Base-by-base conservation (phyloP, 805 yeast species). In the Yarrowia sp. region DNA sequence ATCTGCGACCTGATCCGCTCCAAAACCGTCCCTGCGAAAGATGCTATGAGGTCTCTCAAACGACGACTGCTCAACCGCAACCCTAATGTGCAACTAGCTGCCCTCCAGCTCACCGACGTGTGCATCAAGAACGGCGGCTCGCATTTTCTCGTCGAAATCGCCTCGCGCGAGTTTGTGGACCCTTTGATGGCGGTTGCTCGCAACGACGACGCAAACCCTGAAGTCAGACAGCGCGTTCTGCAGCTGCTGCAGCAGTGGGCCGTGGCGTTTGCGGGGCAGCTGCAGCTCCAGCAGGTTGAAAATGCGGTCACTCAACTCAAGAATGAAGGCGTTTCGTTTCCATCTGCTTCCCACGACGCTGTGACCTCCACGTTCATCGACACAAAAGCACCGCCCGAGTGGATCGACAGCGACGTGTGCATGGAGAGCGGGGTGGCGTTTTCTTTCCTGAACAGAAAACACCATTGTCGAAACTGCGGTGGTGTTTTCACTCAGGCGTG, bases 381-480 rank as follows among this genome's bases (percentile, higher is more conserved):
- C 68, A 83, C 97, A 1, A 87, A 84, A 65, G 92, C 92, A 4
- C 97, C 99, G 1, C 98, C 99, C 0, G 97, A 91, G 68, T 94
- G 99, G 99, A 86, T 88, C 21, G 99, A 94, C 70, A 87, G 92
- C 10, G 96, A 90, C 68, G 90, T 90, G 3, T 94, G 99, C 73
- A 92, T 94, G 97, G 84, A 90, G 62, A 90, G 97, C 67, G 90
- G 96, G 58, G 83, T 80, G 41, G 76, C 85, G 14, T 94, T 94
- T 70, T 78, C 94, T 0, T 81, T 93, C 71, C 76, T 92, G 64
- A 91, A 89, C 72, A 81, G 99, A 70, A 91, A 93, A 72, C 99
- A 94, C 73, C 99, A 94, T 74, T 94, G 99, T 73, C 81, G 99
- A 60, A 87, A 96, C 59, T 94, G 99, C 75, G 99, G 99, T 22